Percentiles rank a stretch among this genome's conserved stretches.
phyloP scores from a whole-genome alignment of 768 basidiomycete species.

The Suillus clintonianus region DNA sequence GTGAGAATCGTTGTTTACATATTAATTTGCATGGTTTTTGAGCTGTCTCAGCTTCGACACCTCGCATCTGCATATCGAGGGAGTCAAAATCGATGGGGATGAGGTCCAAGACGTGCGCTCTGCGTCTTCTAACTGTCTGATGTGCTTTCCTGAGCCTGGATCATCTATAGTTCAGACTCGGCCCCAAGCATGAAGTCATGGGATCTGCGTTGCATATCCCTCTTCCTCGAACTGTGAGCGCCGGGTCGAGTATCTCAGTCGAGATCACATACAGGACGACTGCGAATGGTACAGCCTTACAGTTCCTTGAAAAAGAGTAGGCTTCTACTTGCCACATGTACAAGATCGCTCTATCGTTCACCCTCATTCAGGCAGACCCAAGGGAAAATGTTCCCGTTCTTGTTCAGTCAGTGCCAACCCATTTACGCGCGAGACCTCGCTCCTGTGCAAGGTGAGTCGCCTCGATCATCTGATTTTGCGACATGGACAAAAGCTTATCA shows the following conservation, averaged over 20 bases:
- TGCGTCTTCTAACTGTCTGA: not conserved
- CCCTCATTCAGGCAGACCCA: slow-evolving; percentile 47
- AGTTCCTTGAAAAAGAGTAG: slow-evolving; percentile 53
- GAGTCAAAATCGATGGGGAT: slow-evolving; percentile 39
- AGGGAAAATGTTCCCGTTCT: slow-evolving; percentile 52
- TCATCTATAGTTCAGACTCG: slow-evolving; percentile 29
- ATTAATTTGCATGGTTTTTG: slow-evolving; percentile 1
- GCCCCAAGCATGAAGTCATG: slow-evolving; percentile 35
- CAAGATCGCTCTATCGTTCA: not conserved
- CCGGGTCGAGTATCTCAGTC: slow-evolving; percentile 31
- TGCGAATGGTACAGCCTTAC: slow-evolving; percentile 46
- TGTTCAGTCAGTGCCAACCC: slow-evolving; percentile 63
- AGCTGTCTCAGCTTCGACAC: slow-evolving; percentile 50
- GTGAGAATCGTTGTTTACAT: slow-evolving; percentile 26
- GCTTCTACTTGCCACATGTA: slow-evolving; percentile 1
- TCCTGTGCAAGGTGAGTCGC: slow-evolving; percentile 44
- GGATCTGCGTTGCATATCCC: slow-evolving; percentile 43
- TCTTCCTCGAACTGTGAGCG: slow-evolving; percentile 23
- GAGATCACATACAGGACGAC: slow-evolving; percentile 48
- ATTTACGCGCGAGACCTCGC: slow-evolving; percentile 56
- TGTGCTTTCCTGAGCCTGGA: not conserved
- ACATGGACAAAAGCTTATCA: not conserved
- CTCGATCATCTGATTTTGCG: not conserved
- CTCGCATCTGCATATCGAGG: slow-evolving; percentile 44
- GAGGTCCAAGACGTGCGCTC: slow-evolving; percentile 27